These are phyloP conservation scores for Teunomyces pallodes DNA, from an alignment of 805 yeast species.

Conservation along the genomic window DNA sequence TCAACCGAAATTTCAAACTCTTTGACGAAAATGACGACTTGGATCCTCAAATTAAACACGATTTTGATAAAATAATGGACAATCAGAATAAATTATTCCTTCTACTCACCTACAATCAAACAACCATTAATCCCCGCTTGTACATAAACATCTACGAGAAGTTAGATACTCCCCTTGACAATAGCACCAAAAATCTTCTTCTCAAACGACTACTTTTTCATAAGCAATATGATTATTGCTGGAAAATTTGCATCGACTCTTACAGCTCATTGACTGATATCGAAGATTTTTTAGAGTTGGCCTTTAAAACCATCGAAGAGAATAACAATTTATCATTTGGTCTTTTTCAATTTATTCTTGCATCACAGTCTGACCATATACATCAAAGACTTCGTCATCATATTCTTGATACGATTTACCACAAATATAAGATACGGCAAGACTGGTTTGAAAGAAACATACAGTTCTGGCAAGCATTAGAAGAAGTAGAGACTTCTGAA, in stretches of 20 bases:
- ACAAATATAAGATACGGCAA: slow-evolving; percentile 8
- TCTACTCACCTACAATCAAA: slow-evolving; percentile 32
- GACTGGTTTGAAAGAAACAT: slow-evolving; percentile 5
- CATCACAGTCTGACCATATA: slow-evolving; percentile 12
- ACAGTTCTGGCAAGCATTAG: slow-evolving; percentile 2
- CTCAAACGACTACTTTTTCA: slow-evolving; percentile 31
- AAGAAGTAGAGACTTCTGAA: slow-evolving; percentile 4
- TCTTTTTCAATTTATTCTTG: slow-evolving; percentile 21
- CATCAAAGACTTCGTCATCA: slow-evolving; percentile 10
- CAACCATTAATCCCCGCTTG: slow-evolving; percentile 26
- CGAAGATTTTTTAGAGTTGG: slow-evolving; percentile 34
- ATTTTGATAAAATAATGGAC: slow-evolving; percentile 25
- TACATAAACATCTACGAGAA: slow-evolving; percentile 19
- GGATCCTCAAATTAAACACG: slow-evolving; percentile 13
- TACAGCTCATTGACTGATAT: slow-evolving; percentile 32
- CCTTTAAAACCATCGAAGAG: slow-evolving; percentile 16
- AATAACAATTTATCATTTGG: slow-evolving; percentile 24
- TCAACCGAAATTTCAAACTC: slow-evolving; percentile 6
- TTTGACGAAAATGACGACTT: slow-evolving; percentile 1
- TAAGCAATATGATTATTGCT: slow-evolving; percentile 26
- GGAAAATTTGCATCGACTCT: slow-evolving; percentile 27
- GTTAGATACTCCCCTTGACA: slow-evolving; percentile 17
- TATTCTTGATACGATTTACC: slow-evolving; percentile 11
- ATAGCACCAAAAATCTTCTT: slow-evolving; percentile 18
- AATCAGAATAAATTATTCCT: slow-evolving; percentile 25